phyloP scores from a whole-genome alignment of 768 basidiomycete species.

The Leccinum sublutescens region DNA sequence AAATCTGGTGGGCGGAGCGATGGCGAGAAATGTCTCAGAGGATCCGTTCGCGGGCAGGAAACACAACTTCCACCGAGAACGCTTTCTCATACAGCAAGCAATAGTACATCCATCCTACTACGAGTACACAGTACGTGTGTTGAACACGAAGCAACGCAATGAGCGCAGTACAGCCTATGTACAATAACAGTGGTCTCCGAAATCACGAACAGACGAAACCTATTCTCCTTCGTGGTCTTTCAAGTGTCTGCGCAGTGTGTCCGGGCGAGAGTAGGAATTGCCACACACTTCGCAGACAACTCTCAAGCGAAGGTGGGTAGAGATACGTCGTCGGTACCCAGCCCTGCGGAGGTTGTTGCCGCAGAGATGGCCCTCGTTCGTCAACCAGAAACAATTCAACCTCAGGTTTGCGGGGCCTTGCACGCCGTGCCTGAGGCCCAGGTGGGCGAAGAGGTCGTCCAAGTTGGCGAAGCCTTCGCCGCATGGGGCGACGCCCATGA shows the following conservation, averaged over 20 bases:
- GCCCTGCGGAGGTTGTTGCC: background rate
- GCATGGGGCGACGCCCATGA: background rate
- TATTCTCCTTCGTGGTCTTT: background rate
- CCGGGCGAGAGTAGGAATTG: background rate
- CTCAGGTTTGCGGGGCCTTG: background rate
- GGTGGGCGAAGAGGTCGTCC: background rate
- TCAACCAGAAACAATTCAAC: background rate
- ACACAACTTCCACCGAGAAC: background rate
- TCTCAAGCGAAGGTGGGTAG: background rate
- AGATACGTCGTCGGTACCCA: background rate
- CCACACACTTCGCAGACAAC: background rate
- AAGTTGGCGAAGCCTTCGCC: background rate
- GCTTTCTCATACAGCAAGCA: background rate
- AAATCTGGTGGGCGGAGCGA: background rate
- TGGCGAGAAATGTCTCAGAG: background rate
- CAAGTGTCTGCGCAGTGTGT: background rate
- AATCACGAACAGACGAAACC: background rate
- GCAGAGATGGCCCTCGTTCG: background rate
- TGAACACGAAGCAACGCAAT: background rate
- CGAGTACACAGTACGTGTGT: background rate
- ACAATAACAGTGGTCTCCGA: background rate
- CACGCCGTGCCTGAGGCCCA: background rate
- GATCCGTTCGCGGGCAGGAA: background rate
- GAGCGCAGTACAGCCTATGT: background rate
- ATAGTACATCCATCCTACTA: background rate